Evolutionary conservation across 2,329 filamentous ascomycete species (phyloP).

Genomic region (Colletotrichum melonis): DNA sequence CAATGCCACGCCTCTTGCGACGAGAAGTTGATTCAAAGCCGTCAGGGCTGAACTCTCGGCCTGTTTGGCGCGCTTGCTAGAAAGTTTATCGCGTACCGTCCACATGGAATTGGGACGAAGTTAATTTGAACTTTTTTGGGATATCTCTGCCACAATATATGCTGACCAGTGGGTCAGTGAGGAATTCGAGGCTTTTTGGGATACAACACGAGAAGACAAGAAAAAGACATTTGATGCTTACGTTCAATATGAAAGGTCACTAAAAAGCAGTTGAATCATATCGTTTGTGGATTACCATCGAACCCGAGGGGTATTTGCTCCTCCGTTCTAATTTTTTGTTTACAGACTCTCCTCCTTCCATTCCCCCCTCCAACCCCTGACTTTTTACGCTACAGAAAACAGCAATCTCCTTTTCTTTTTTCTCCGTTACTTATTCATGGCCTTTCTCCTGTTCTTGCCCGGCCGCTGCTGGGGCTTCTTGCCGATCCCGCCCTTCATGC

Average conservation of each 20-base stretch:
- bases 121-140: not conserved
- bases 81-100: not conserved
- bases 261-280: not conserved
- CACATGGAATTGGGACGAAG: not conserved
- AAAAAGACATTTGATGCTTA: not conserved
- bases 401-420: not conserved
- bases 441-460: conserved; percentile 65
- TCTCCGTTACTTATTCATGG: conserved; percentile 41
- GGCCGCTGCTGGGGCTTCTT: conserved; percentile 54
- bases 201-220: not conserved
- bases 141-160: too few relatives aligned
- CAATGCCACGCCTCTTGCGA: not conserved
- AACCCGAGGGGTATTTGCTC: conserved; percentile 22
- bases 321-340: conserved; percentile 1
- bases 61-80: not conserved
- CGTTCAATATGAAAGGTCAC: conserved; percentile 7
- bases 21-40: not conserved
- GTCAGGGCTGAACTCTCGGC: not conserved
- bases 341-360: not conserved
- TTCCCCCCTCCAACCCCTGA: not conserved
- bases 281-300: not conserved
- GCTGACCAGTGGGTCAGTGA: too few relatives aligned
- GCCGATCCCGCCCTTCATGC: conserved; percentile 77
- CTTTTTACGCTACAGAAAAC: not conserved
- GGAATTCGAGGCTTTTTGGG: too few relatives aligned